Percentiles rank a stretch among this genome's conserved stretches.
Evolutionary conservation across 805 yeast genomes (phyloP).

Genomic region (Debaryomyces maramus): DNA sequence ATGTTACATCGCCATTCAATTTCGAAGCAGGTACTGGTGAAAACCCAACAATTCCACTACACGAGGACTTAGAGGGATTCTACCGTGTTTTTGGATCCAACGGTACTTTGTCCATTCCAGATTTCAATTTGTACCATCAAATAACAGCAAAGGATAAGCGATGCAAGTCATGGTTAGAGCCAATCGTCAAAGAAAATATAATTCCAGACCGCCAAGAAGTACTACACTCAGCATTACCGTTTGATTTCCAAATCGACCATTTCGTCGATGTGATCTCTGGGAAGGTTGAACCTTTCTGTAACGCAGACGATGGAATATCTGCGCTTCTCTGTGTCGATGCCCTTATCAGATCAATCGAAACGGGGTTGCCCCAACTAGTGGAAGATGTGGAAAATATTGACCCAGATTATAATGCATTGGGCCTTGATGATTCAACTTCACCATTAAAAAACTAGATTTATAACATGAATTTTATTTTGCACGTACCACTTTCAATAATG

Average conservation of each 20-base stretch:
- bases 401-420: conserved; percentile 19
- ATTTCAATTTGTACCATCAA: conserved; percentile 34
- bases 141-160: conserved; percentile 6
- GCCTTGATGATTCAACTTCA: background rate
- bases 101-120: conserved; percentile 41
- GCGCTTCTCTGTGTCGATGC: conserved; percentile 39
- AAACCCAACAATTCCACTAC: conserved; percentile 36
- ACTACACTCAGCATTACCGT: conserved; percentile 24
- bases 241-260: conserved; percentile 39
- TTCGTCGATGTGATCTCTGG: conserved; percentile 36
- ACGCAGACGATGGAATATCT: conserved; percentile 38
- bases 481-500: no score
- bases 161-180: conserved; percentile 24
- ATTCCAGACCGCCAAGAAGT: conserved; percentile 13
- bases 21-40: conserved; percentile 42
- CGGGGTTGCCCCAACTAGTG: conserved; percentile 35
- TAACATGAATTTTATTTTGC: no score
- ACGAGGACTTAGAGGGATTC: conserved; percentile 29
- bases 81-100: conserved; percentile 40
- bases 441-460: no score
- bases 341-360: conserved; percentile 31
- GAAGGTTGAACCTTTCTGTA: conserved; percentile 28
- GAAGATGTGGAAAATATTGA: conserved; percentile 22
- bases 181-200: conserved; percentile 16
- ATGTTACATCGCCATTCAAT: conserved; percentile 38